Percentiles rank a stretch among this genome's conserved stretches.
Evolutionary conservation across 1,284 basidiomycete species (phyloP).

Genomic region (Calocybe gambosa): DNA sequence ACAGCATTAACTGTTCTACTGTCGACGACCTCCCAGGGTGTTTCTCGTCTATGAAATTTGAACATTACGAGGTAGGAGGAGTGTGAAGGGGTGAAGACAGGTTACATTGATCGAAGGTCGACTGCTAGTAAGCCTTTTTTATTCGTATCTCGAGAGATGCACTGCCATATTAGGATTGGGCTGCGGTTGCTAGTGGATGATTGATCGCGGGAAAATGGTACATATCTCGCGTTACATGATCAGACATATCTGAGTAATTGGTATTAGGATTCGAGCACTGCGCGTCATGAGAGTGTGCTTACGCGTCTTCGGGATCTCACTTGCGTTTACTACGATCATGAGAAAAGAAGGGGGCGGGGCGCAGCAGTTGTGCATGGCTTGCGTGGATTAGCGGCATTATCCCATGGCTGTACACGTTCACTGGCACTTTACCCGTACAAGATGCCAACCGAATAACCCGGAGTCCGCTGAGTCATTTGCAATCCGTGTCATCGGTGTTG

Average conservation of each 20-base stretch:
- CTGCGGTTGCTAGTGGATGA: constrained; percentile 15
- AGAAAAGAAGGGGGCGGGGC: background rate
- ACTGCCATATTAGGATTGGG: constrained; percentile 13
- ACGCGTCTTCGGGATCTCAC: background rate
- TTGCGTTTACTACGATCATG: too few relatives aligned
- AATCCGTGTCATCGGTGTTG: background rate
- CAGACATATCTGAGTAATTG: background rate
- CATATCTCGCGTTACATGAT: background rate
- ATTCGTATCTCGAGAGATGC: constrained; percentile 3
- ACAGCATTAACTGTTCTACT: constrained; percentile 58
- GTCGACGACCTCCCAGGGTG: constrained; percentile 73
- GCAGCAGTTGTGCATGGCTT: background rate
- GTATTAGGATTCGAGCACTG: background rate
- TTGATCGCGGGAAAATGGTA: background rate
- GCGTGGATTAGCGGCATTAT: background rate
- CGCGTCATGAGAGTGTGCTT: background rate
- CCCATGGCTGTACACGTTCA: background rate
- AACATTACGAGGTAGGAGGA: constrained; percentile 24
- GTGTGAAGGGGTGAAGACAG: constrained; percentile 1
- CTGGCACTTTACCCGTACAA: too few relatives aligned
- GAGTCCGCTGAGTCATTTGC: background rate
- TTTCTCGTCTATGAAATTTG: constrained; percentile 46
- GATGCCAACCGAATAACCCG: background rate
- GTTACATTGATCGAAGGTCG: constrained; percentile 10
- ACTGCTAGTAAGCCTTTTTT: constrained; percentile 13